Base-by-base conservation (phyloP, 2,329 filamentous ascomycete species). In the Diaporthe humulicola region DNA sequence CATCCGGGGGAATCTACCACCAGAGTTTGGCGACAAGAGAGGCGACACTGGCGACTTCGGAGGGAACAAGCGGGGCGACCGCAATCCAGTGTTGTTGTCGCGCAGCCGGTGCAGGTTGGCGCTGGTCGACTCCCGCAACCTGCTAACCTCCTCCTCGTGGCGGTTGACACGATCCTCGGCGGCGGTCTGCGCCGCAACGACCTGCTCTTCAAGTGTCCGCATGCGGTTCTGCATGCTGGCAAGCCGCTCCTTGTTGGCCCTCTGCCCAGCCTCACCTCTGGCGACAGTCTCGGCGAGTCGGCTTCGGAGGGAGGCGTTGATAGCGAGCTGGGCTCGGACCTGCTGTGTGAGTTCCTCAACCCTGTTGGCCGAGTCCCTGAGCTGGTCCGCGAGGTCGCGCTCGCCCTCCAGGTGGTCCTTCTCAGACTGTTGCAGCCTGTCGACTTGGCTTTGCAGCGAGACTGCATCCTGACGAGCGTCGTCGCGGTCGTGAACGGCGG, bases 231-330 rank as follows among this genome's bases (percentile, higher is more conserved):
- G 96, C 82, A 98, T 91, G 72, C 92, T 89, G 73, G 94, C 94
- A 82, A 99, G 98, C 79, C 94, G 93, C 70, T 91, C 89, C 19
- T 94, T 94, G 76, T 95, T 97, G 75, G 92, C 86, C 80, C 93
- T 92, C 82, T 98, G 96, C 79, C 97, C 95, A 42, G 89, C 88
- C 80, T 98, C 96, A 74, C 96, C 96, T 77, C 95, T 94, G 70
- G 91, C 87, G 50, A 98, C 94, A 1, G 96, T 95, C 28, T 94
- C 90, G 9, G 93, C 87, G 2, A 99, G 91, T 56, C 96, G 93
- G 73, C 90, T 87, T 73, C 95, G 93, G 67, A 99, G 88, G 38
- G 90, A 88, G 50, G 90, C 88, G 83, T 98, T 98, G 42, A 90
- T 90, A n/a, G 92, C 87, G 56, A 98, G 88, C 83, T 98, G 96